Evolutionary conservation across 371 early-diverging fungal species (phyloP), one percentile per base, ranked within the genome.

Genomic region (Rhizopus delemar): DNA sequence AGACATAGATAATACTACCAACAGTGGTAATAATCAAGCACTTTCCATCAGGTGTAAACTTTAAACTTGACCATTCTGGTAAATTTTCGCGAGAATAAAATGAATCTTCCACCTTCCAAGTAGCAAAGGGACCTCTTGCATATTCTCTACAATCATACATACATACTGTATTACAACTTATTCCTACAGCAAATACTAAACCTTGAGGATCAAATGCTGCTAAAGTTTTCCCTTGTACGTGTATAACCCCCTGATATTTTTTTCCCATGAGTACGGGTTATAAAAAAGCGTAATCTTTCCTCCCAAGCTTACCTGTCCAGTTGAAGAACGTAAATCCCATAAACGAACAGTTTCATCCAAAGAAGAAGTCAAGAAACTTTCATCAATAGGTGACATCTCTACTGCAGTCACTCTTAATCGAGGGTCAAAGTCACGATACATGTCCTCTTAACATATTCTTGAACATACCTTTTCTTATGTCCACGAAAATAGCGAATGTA

Each of bases 401-500:
- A 94, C 63, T 6, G 82, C 71, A 5, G 81, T 77, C 5, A 94
- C 94, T 41, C 89, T 89, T n/a, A 35, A 55, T 16, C 38, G 45
- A 1, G 33, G 41, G 32, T 32, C 3, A 60, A 28, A 53, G 12
- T 22, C 22, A 22, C 22, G 22, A 22, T 22, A 22, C 22, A 22
- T 22, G 22, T 22, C 1, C 2, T 22, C 22, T 22, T 22, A 22
- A 22, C 2, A 22, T 22, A 22, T 22, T 22, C 22, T 22, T 22
- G 22, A 22, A 22, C 22, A 39, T 78, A 90, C 92, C 77, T 78
- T 46, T 77, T 79, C 32, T 75, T 85, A 65, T 97, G 98, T 3
- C 96, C 98, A 35, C 77, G 76, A 74, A 95, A 97, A 71, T 96
- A 97, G 15, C 92, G 80, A 51, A 97, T 80, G 58, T 90, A 97